Conservation (phyloP, 2,329 filamentous ascomycete genomes). For the Graphilbum fragrans region DNA sequence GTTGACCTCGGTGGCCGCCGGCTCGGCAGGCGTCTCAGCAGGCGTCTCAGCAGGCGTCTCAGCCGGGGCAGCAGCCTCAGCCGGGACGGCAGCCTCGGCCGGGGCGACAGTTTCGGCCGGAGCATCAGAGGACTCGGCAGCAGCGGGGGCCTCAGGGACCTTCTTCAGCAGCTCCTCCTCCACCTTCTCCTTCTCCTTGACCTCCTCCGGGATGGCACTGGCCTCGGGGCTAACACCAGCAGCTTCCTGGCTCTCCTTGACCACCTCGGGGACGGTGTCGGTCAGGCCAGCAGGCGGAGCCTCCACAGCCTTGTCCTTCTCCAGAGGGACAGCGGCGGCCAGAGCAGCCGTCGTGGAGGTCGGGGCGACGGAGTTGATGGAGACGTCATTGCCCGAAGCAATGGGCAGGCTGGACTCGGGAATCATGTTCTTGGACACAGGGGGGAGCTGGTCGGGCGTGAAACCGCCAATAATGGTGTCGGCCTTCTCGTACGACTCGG, state of each 20-base stretch:
- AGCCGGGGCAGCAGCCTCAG: slow-evolving; percentile 22
- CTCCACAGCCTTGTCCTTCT: slow-evolving; percentile 28
- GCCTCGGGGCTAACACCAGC: slow-evolving; percentile 58
- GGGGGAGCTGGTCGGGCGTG: slow-evolving; percentile 34
- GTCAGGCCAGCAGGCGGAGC: slow-evolving; percentile 27
- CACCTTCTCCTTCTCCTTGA: slow-evolving; percentile 62
- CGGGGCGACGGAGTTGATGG: slow-evolving; percentile 40
- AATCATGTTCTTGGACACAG: slow-evolving; percentile 52
- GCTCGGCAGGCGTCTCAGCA: neutral
- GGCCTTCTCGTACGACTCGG: slow-evolving; percentile 76
- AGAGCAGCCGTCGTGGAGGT: slow-evolving; percentile 55
- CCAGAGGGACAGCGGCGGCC: slow-evolving; percentile 54
- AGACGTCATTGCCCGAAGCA: slow-evolving; percentile 24
- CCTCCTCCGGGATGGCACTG: slow-evolving; percentile 52
- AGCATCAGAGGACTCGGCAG: slow-evolving; percentile 2
- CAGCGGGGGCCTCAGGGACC: slow-evolving; percentile 16
- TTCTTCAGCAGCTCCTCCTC: slow-evolving; percentile 64
- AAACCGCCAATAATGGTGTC: slow-evolving; percentile 44
- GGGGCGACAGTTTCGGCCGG: slow-evolving; percentile 17
- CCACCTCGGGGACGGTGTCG: slow-evolving; percentile 37
- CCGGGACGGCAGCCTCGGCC: slow-evolving; percentile 2
- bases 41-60: slow-evolving; percentile 10
- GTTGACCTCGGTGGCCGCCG: neutral
- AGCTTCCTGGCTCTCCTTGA: slow-evolving; percentile 44
- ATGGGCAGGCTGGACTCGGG: slow-evolving; percentile 76